phyloP scores from a whole-genome alignment of 2,329 filamentous ascomycete genomes.

The Nigrospora oryzae region DNA sequence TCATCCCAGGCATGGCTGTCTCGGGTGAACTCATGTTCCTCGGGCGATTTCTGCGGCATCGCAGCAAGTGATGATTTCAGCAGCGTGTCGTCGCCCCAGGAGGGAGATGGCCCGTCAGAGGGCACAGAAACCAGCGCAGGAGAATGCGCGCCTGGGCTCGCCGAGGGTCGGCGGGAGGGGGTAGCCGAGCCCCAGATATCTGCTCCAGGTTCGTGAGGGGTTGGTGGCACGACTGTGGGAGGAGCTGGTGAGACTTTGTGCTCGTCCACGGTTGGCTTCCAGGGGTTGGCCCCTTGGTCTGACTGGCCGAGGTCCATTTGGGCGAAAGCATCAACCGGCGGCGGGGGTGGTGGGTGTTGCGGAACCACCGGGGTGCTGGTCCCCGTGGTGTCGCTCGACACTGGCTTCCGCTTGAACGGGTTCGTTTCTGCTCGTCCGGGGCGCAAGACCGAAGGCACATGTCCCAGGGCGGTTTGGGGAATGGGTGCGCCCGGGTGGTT shows the following conservation, averaged over 20 bases:
- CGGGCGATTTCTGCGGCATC: conserved; percentile 11
- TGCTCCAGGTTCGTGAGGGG: conserved; percentile 20
- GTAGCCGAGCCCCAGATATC: conserved; percentile 26
- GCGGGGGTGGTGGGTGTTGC: conserved; percentile 12
- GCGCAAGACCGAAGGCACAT: conserved; percentile 21
- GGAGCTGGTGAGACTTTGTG: conserved; percentile 14
- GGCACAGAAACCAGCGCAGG: conserved; percentile 26
- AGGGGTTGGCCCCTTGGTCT: conserved; percentile 31
- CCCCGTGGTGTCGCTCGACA: conserved; percentile 5
- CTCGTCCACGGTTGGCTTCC: conserved; percentile 28
- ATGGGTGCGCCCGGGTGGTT: conserved; percentile 4
- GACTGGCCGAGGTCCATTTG: conserved; percentile 32
- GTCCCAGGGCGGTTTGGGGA: conserved; percentile 9
- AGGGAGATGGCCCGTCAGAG: conserved; percentile 28
- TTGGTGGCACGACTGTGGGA: conserved; percentile 14
- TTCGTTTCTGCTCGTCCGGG: conserved; percentile 36
- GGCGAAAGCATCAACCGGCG: conserved; percentile 29
- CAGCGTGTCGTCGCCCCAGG: conserved; percentile 28
- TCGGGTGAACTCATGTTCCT: conserved; percentile 24
- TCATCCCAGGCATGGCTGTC: conserved; percentile 45
- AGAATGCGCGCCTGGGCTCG: conserved; percentile 17
- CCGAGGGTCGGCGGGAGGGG: conserved; percentile 21
- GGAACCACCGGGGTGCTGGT: conserved; percentile 7
- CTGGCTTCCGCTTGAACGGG: conserved; percentile 43
- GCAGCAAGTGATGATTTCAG: conserved; percentile 15